Conservation (phyloP, 1,139 yeast species). For the Yamadazyma mexicana region DNA sequence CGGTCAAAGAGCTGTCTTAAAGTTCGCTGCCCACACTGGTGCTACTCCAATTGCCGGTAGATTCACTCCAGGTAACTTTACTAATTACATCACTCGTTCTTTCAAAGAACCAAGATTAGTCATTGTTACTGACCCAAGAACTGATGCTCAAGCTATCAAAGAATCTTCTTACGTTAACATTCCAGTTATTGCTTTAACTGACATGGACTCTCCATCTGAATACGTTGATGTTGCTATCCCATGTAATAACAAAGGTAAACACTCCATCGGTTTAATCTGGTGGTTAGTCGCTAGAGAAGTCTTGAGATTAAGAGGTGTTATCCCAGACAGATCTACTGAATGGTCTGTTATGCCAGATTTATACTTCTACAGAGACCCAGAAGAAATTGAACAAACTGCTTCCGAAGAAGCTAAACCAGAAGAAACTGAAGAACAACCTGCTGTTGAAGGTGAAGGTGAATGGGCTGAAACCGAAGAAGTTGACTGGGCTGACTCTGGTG, state of each 20-base stretch:
- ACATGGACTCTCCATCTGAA: slow-evolving; percentile 98
- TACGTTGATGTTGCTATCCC: slow-evolving; percentile 99
- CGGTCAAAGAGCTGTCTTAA: slow-evolving; percentile 99
- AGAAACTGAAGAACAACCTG: slow-evolving; percentile 51
- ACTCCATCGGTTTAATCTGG: slow-evolving; percentile 99
- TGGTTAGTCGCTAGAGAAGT: slow-evolving; percentile 99
- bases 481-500: slow-evolving; percentile 64
- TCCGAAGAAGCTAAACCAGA: slow-evolving; percentile 63
- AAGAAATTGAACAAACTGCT: slow-evolving; percentile 90
- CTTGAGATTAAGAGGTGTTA: slow-evolving; percentile 97
- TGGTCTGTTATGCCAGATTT: slow-evolving; percentile 99
- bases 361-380: slow-evolving; percentile 99
- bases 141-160: slow-evolving; percentile 99
- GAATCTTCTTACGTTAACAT: slow-evolving; percentile 99
- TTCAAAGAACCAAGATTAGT: slow-evolving; percentile 99
- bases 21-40: slow-evolving; percentile 99
- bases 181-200: slow-evolving; percentile 98
- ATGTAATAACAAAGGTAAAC: slow-evolving; percentile 99
- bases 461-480: slow-evolving; percentile 63
- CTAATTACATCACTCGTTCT: slow-evolving; percentile 99
- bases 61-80: slow-evolving; percentile 99
- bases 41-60: slow-evolving; percentile 99
- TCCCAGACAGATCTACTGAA: slow-evolving; percentile 94
- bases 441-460: slow-evolving; percentile 49
- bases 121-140: slow-evolving; percentile 99